phyloP scores from a whole-genome alignment of 192 early-diverging fungal species.

The Gryganskiella cystojenkinii region DNA sequence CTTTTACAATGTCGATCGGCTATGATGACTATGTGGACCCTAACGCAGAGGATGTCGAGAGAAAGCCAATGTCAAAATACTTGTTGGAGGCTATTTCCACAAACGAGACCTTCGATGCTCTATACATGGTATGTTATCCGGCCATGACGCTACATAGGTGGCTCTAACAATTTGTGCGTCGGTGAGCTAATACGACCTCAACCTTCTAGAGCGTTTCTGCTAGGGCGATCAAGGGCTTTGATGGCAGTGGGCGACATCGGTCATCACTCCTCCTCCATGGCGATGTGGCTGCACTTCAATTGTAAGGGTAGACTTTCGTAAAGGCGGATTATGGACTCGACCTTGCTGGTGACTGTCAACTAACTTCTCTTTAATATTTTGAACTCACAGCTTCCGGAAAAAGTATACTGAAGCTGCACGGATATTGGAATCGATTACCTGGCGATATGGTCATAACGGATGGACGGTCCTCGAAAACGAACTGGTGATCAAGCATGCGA shows the following conservation, averaged over 20 bases:
- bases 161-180: background rate
- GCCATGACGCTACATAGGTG: background rate
- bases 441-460: constrained; percentile 62
- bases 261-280: constrained; percentile 73
- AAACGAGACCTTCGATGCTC: constrained; percentile 73
- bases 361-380: too few species aligned
- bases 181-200: too few species aligned
- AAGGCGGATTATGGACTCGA: too few species aligned
- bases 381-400: constrained; percentile 56
- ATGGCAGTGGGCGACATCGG: constrained; percentile 67
- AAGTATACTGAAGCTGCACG: constrained; percentile 73
- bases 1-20: constrained; percentile 67
- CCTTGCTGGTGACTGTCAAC: too few species aligned
- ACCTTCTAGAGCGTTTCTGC: constrained; percentile 67
- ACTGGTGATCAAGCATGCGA: constrained; percentile 72
- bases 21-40: constrained; percentile 19
- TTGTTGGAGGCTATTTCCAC: constrained; percentile 68
- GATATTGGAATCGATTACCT: constrained; percentile 69
- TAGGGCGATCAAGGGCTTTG: constrained; percentile 77
- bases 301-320: too few species aligned
- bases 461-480: constrained; percentile 77
- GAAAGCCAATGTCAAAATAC: constrained; percentile 71
- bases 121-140: constrained; percentile 71
- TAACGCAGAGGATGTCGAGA: constrained; percentile 24
- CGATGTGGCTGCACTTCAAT: constrained; percentile 82